phyloP scores from a whole-genome alignment of 1,284 basidiomycete species.

The Irpex sp. region DNA sequence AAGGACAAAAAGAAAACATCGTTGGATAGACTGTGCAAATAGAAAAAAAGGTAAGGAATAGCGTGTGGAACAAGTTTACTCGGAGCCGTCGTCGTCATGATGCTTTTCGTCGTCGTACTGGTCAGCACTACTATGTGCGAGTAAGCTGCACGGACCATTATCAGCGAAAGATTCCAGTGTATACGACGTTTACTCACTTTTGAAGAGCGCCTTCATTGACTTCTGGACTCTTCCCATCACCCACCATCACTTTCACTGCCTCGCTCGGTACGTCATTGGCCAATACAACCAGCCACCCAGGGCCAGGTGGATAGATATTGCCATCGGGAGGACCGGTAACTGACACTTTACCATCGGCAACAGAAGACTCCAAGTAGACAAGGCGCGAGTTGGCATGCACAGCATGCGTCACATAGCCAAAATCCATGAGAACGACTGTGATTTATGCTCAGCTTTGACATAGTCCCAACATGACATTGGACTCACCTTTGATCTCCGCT shows the following conservation, averaged over 20 bases:
- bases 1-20: slow-evolving; percentile 1
- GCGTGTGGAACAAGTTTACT: slow-evolving; percentile 8
- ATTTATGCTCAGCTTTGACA: neutral
- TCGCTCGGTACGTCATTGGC: slow-evolving; percentile 67
- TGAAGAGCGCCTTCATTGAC: slow-evolving; percentile 50
- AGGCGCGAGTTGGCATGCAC: slow-evolving; percentile 76
- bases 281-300: slow-evolving; percentile 74
- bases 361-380: slow-evolving; percentile 52
- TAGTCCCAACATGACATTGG: neutral
- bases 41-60: neutral
- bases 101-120: slow-evolving; percentile 45
- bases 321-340: slow-evolving; percentile 59
- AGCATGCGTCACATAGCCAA: slow-evolving; percentile 77
- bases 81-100: slow-evolving; percentile 23
- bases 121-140: slow-evolving; percentile 44
- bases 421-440: slow-evolving; percentile 73
- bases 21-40: neutral
- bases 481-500: slow-evolving; percentile 33
- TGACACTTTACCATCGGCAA: slow-evolving; percentile 37
- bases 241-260: slow-evolving; percentile 68
- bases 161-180: neutral
- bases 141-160: slow-evolving; percentile 27
- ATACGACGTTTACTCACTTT: slow-evolving; percentile 46
- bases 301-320: slow-evolving; percentile 76
- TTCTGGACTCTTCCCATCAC: slow-evolving; percentile 56